Evolutionary conservation across 345 rosid species (phyloP), one percentile per base, ranked within the genome.

Genomic region (Rhizophora apiculata): DNA sequence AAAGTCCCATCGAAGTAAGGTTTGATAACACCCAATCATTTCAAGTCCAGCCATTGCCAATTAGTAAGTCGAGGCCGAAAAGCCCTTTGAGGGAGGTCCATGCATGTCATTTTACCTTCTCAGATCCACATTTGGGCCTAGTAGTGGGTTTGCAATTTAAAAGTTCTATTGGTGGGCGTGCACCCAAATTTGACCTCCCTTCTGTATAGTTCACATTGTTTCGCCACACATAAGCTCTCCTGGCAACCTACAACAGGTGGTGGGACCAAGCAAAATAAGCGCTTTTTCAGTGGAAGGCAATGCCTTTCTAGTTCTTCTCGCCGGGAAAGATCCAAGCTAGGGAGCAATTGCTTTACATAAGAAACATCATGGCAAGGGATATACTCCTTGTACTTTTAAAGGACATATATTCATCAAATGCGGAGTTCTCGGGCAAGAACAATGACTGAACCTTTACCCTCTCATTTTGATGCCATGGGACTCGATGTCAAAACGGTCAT

Each of bases 171-270:
- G 24, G 24, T 24, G 24, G 24, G 24, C 24, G 61, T 89, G 98
- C 39, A 94, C 95, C 98, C 98, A 94, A 69, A 86, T 94, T 72
- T 94, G 95, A n/a, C 97, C 98, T 80, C 97, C 95, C 75, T 91
- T 89, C 93, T 18, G 92, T 83, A 80, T 90, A 96, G 82, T 95
- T 95, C 76, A 95, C 97, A 80, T 95, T 95, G 75, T 93, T 92
- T 75, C 89, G 74, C 99, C 97, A 92, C 15, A 90, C 88, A 60
- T 82, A 95, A 73, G 88, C 96, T 80, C 87, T 67, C 90, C 78
- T 8, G 99, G 96, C 60, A 88, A 52, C 80, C 82, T 95, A 64
- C 92, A 95, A 82, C 89, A 1, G 97, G 97, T 26, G 94, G 99
- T 37, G 99, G 97, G 24, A 90, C 89, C 72, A 95, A 74, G 86